phyloP scores from a whole-genome alignment of 257 asterid species.

The Paulownia fortunei region DNA sequence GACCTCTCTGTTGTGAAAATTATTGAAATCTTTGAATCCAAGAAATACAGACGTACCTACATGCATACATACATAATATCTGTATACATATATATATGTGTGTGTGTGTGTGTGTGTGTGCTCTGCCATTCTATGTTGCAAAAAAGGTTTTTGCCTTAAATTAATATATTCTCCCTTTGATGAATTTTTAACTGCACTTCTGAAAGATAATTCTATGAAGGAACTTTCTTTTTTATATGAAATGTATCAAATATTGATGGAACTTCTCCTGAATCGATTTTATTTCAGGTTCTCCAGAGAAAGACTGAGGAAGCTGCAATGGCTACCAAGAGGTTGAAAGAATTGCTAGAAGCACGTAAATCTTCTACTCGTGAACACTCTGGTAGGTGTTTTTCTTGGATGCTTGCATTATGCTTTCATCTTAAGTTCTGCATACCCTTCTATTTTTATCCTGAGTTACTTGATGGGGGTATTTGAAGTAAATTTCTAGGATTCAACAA shows the following conservation, averaged over 20 bases:
- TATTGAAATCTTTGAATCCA: not conserved
- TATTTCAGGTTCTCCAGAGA: slow-evolving; percentile 95
- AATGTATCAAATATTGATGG: not conserved
- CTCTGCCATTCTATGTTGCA: not conserved
- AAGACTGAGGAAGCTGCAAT: slow-evolving; percentile 99
- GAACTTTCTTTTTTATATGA: slow-evolving; percentile 2
- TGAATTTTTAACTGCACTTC: not conserved
- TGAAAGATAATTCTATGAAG: not conserved
- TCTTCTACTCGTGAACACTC: slow-evolving; percentile 86
- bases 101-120: no score
- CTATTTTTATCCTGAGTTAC: not conserved
- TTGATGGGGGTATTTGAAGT: not conserved
- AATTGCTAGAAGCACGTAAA: slow-evolving; percentile 97
- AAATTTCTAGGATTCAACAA: not conserved
- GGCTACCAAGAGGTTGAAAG: slow-evolving; percentile 98
- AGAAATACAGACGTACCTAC: not conserved
- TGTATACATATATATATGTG: no score
- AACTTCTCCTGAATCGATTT: slow-evolving; percentile 18
- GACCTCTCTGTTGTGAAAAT: not conserved
- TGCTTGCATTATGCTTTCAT: slow-evolving; percentile 32
- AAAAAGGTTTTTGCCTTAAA: not conserved
- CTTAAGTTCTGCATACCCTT: slow-evolving; percentile 6
- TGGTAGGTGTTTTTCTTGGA: slow-evolving; percentile 47
- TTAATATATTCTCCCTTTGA: not conserved
- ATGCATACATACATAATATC: not conserved